Base-by-base conservation (phyloP, 306 rosid species). In the Medicago truncatula region DNA sequence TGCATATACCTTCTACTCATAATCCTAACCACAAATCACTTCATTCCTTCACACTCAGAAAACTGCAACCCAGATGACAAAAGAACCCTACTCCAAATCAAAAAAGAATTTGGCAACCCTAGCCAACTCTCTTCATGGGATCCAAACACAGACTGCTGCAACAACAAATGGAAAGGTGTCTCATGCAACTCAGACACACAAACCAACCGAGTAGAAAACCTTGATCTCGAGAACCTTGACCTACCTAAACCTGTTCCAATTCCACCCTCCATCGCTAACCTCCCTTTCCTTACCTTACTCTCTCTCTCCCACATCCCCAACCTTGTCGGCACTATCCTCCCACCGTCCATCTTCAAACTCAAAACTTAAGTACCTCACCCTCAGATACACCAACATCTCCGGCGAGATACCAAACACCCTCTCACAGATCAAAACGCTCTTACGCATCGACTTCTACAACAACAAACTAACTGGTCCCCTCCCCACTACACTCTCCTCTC, bases 21-120 rank as follows among this genome's bases (percentile, higher is more conserved):
- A 41, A 43, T 18, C 36, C 53, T 66, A 41, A 41, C 53, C 34
- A 21, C 71, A 41, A 0, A 66, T 6, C 3, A 5, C 15, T 38
- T 63, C n/a, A 10, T 38, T 9, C 70, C 31, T 5, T 65, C 70
- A 65, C 34, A 10, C 16, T 65, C 70, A 7, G 78, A 73, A 20
- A 74, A 14, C 54, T 79, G 83, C 75, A 79, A 79, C 9, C 74
- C 74, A 6, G n/a, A 73, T 18, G 83, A 79, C 46, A 79, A 79
- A 14, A 28, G 11, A 11, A 69, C 81, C 18, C 81, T 81, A 0
- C 84, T 81, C 59, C 75, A 73, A 57, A n/a, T 81, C 21, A 81
- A 81, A 63, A 46, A 38, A 18, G 65, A 81, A 6, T 14, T 81
- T 0, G 81, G 81, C 4, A 81, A 81, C 75, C 85, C 85, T 9